Base-by-base conservation (phyloP, 805 yeast species). In the Brettanomyces bruxellensis region DNA sequence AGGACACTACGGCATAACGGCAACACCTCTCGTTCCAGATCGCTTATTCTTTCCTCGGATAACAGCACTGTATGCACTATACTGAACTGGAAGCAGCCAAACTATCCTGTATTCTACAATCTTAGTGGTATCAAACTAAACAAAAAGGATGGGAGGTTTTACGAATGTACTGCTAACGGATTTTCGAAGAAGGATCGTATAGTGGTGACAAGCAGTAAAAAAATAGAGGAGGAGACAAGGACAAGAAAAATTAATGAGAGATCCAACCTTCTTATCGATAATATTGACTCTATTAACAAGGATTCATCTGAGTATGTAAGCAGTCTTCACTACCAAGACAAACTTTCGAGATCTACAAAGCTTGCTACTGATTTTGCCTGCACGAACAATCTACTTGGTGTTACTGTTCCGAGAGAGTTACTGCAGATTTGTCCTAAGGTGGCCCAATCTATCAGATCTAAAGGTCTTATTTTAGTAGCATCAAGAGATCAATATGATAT, bases 41-140 rank as follows among this genome's bases (percentile, higher is more conserved):
- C 95, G 1, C 68, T 93, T 39, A 81, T 91, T 8, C 86, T 93
- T 64, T 79, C 95, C 11, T 87, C 96, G 1, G 78, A 85, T 47
- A 88, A 89, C 63, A 85, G 96, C 34, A 78, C 81, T 41, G 87
- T 89, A n/a, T 93, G 98, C 65, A 87, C 95, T 9, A 85, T 88
- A 41, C 67, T 93, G 55, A 93, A 93, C 65, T 93, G 99, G 99
- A 93, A 93, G 65, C 99, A 93, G 66, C 98, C 99, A 12, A 91
- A 91, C 62, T 93, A 84, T 66, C 97, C 99, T 0, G 98, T 93
- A 0, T 81, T 93, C 53, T 85, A 86, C 66, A 78, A 82, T 47
- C 78, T 90, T 75, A 81, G 79, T 55, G 86, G 88, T n/a, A 68
- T 81, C 9, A 67, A 72, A 36, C 69, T 60, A 55, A 51, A 61